Conservation (phyloP, 768 basidiomycete genomes). For the Saitozyma sp. region DNA sequence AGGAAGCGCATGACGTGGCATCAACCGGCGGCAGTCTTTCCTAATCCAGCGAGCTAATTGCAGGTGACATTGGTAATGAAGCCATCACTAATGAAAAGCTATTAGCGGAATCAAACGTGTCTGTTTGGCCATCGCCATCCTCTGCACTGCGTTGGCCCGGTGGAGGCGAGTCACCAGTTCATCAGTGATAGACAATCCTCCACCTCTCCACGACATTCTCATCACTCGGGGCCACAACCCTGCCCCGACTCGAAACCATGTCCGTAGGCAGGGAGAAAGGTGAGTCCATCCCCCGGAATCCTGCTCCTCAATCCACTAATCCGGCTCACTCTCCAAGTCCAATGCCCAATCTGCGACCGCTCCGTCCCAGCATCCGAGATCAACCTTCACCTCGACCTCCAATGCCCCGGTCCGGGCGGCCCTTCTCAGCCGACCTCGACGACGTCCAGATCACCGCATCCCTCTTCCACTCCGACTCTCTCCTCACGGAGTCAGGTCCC, state of each 20-base stretch:
- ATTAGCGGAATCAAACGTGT: no score
- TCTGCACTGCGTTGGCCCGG: no score
- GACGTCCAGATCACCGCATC: background rate
- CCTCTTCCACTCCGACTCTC: background rate
- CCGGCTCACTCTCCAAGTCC: slow-evolving; percentile 4
- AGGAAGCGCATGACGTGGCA: no score
- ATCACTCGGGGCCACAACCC: background rate
- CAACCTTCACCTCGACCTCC: slow-evolving; percentile 43
- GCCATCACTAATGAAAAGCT: no score
- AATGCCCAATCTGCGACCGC: slow-evolving; percentile 37
- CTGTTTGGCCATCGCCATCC: no score
- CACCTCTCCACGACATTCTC: no score
- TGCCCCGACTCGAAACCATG: background rate
- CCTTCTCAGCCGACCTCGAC: slow-evolving; percentile 1
- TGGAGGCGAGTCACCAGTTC: no score
- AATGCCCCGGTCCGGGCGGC: slow-evolving; percentile 24
- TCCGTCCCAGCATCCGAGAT: slow-evolving; percentile 29
- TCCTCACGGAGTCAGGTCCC: background rate
- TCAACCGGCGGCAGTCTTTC: no score
- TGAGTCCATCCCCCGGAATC: background rate
- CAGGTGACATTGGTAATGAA: no score
- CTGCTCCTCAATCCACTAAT: background rate
- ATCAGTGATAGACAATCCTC: no score
- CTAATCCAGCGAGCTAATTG: no score
- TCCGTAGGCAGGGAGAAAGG: background rate